A percentile compares a stretch with the other conserved stretches of the same genome.
These are phyloP conservation scores for Leccinum arenicola DNA, from an alignment of 768 basidiomycete species.

Conservation along the genomic window DNA sequence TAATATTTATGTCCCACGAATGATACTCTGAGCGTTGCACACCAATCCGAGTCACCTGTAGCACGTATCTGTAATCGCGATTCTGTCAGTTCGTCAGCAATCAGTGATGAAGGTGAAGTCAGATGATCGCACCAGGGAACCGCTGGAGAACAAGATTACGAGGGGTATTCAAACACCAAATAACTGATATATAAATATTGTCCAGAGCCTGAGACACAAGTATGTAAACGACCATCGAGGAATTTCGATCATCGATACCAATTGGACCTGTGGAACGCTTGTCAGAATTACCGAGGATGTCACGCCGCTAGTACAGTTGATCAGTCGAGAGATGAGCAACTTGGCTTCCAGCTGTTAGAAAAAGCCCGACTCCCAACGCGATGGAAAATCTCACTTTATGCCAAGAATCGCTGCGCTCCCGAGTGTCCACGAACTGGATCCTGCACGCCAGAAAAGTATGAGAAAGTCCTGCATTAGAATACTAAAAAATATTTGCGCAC, in stretches of 20 bases:
- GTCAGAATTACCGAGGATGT: background rate
- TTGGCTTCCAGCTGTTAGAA: conserved; percentile 36
- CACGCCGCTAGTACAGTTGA: conserved; percentile 27
- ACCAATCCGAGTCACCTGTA: conserved; percentile 31
- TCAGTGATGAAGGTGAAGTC: background rate
- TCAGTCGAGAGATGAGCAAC: conserved; percentile 61
- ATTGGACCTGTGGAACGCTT: conserved; percentile 48
- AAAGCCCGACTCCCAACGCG: background rate
- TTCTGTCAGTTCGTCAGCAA: conserved; percentile 41
- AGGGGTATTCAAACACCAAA: conserved; percentile 69
- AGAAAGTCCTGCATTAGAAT: background rate
- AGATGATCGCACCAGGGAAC: conserved; percentile 41
- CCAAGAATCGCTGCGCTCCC: conserved; percentile 69
- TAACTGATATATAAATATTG: conserved; percentile 71
- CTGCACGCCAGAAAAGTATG: conserved; percentile 28
- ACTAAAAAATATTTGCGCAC: conserved; percentile 24
- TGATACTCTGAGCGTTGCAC: background rate
- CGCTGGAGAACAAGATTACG: conserved; percentile 70
- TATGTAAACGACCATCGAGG: background rate
- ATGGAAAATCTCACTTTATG: conserved; percentile 45
- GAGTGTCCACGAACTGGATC: conserved; percentile 48
- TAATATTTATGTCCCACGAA: too few relatives aligned
- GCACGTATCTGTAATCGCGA: conserved; percentile 68
- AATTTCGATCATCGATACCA: conserved; percentile 39
- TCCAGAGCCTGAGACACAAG: conserved; percentile 54